These are phyloP conservation scores for Apostasia ramifera DNA, from an alignment of 106 monocot genomes.

Conservation along the genomic window DNA sequence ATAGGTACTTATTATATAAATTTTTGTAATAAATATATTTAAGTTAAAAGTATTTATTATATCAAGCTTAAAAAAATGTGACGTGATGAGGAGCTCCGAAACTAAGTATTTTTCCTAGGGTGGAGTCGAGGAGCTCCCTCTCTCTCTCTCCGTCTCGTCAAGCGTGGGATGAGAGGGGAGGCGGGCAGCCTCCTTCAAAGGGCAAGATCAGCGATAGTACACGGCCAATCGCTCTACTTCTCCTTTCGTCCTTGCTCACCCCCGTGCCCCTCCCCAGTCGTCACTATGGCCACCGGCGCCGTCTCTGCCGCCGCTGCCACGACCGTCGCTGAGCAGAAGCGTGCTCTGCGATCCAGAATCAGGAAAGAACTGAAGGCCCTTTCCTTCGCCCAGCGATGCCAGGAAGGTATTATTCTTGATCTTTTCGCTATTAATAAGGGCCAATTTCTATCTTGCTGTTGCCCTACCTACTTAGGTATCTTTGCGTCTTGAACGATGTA, in stretches of 20 bases:
- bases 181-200: neutral
- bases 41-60: no score
- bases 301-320: neutral
- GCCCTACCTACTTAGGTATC: no score
- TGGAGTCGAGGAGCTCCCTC: no score
- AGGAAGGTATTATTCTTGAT: neutral
- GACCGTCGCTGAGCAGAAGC: constrained; percentile 7
- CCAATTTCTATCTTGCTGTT: no score
- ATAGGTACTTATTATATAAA: no score
- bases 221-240: neutral
- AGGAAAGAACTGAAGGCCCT: constrained; percentile 1
- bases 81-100: no score
- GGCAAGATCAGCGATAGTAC: neutral
- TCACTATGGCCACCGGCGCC: neutral
- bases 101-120: no score
- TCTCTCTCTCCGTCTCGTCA: no score
- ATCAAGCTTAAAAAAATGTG: no score
- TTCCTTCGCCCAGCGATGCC: neutral
- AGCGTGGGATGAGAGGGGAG: neutral
- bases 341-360: constrained; percentile 5
- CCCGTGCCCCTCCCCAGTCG: neutral
- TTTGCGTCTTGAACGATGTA: no score
- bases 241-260: neutral
- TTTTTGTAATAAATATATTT: no score
- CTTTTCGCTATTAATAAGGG: neutral